Evolutionary conservation across 768 basidiomycete species (phyloP), one percentile per base, ranked within the genome.

Genomic region (Amanita pseudoporphyria): DNA sequence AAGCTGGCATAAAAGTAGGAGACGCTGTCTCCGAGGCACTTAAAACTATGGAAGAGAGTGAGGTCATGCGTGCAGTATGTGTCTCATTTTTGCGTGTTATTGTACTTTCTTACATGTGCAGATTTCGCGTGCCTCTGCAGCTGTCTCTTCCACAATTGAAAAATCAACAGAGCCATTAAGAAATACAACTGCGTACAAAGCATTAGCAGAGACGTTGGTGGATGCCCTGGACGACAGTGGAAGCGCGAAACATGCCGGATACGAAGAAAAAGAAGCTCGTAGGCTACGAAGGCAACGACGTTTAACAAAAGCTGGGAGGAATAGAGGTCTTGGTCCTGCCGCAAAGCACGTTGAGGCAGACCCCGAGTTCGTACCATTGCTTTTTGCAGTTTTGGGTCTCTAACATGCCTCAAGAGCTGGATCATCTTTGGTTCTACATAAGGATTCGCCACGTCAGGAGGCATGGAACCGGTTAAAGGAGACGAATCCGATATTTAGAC

Each of bases 81-180:
- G 21, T 30, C 16, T 33, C 10, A 38, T 31, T 33, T 1, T 22
- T 10, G 21, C 44, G 30, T 22, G 13, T 31, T 12, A 54, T 41
- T 18, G 6, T 33, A 1, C 18, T n/a, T 14, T 19, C 45, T 14
- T 48, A 9, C 18, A 30, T 26, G 53, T 52, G 32, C 35, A 94
- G 90, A 85, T 98, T 52, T 84, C 89, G 6, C 76, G 79, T 57
- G 90, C 93, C 2, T 87, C 90, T 0, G 78, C 83, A 13, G 88
- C 90, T 5, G 81, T 95, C 49, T 92, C 93, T 6, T 80, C 73
- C 9, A 87, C 87, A 5, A 90, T 94, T 42, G 83, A 83, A 41
- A 81, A 84, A 39, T 87, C 91, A 12, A 97, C 96, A 3, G 93
- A 95, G 54, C 95, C 95, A n/a, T 87, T 99, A 53, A 85, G 96